Base-by-base conservation (phyloP, 2,329 filamentous ascomycete species). In the Aciculosporium take region DNA sequence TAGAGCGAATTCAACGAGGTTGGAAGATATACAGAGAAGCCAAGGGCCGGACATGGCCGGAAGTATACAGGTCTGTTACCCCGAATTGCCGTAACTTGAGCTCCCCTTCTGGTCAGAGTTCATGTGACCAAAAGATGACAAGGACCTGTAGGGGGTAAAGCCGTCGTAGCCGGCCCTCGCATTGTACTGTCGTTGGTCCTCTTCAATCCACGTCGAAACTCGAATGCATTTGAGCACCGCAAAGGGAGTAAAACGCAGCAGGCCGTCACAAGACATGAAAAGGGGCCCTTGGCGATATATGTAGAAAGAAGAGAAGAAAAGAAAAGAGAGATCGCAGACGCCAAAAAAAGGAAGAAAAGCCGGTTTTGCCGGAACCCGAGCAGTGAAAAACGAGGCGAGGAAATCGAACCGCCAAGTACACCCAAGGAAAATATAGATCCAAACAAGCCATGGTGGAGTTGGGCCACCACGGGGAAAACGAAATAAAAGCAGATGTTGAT, bases 381-480 rank as follows among this genome's bases (percentile, higher is more conserved):
- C 46, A 44, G 43, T 50, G 49, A 48, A 45, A n/a, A n/a, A n/a
- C n/a, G n/a, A n/a, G n/a, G n/a, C n/a, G n/a, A n/a, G n/a, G n/a
- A n/a, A n/a, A n/a, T n/a, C n/a, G n/a, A n/a, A n/a, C n/a, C n/a
- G n/a, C n/a, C n/a, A n/a, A n/a, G n/a, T n/a, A 28, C 53, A 58
- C 49, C 50, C 50, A 55, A 53, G 49, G 45, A 53, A 56, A 54
- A 20, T 37, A 43, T 40, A 39, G 20, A 40, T 29, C 37, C 23
- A 28, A 37, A 3, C 15, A 37, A 24, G 20, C 23, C 35, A 18
- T 20, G n/a, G n/a, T n/a, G n/a, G n/a, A n/a, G n/a, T n/a, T n/a
- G n/a, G n/a, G n/a, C n/a, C n/a, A 21, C 1, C n/a, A n/a, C 31
- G 25, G n/a, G 15, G 23, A 17, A 10, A n/a, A n/a, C 17, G 10